Base-by-base conservation (phyloP, 805 yeast species). In the Wickerhamomyces strasburgensis region DNA sequence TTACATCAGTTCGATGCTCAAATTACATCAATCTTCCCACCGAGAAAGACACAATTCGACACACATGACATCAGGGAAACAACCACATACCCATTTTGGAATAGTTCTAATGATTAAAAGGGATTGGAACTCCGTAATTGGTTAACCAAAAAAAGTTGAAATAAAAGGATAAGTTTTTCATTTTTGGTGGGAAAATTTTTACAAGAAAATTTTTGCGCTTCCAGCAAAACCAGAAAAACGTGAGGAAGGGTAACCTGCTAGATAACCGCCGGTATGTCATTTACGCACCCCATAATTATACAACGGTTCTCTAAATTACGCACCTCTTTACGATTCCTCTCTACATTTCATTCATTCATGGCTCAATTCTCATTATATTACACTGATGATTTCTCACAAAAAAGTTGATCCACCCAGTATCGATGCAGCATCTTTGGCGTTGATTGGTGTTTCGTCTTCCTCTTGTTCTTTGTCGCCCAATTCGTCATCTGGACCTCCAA, bases 371-470 rank as follows among this genome's bases (percentile, higher is more conserved):
- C n/a, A n/a, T 11, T 21, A 7, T 11, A 21, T 21, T 21, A 21
- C 25, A 8, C 11, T 21, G 11, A 8, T 21, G 11, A 21, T 8
- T 10, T 14, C 7, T 26, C 29, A 26, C 49, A 57, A 78, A 49
- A 84, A 84, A 4, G 85, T 77, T 3, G 90, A 78, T 4, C 78
- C 79, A 1, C 96, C 95, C 19, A 89, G 66, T 28, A 90, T 50
- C 25, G 76, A 67, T 1, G 96, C 97, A 1, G 96, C 98, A 50
- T 78, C 80, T 42, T 75, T 77, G 0, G 96, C 94, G 59, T 86
- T 90, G 5, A 87, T 73, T 5, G 62, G 65, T 4, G 65, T 62
- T 27, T 61, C 62, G 14, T 59, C 55, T 2, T 46, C 25, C 25
- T 21, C 25, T 8, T 21, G 25, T 21, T 47, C 61, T 5, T 40